Conservation (phyloP, 495 filamentous ascomycete genomes). For the Hypoxylon perforatum region DNA sequence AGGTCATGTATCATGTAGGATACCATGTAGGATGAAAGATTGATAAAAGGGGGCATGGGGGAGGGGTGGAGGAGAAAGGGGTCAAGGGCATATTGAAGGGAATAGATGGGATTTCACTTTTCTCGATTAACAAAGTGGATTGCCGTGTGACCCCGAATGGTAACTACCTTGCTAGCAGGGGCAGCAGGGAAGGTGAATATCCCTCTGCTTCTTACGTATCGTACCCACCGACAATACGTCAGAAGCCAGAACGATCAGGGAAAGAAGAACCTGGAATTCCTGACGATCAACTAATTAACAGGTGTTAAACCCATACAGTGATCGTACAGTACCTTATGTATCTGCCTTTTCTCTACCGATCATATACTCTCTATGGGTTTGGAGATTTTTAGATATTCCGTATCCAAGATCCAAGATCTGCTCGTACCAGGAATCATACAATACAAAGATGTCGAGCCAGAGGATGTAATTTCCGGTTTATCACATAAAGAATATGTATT, state of each 20-base stretch:
- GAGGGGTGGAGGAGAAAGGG: background rate
- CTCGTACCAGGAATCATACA: too few relatives aligned
- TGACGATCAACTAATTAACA: conserved; percentile 28
- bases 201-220: conserved; percentile 17
- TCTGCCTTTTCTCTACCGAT: background rate
- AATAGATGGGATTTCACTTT: conserved; percentile 47
- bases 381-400: too few relatives aligned
- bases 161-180: too few relatives aligned
- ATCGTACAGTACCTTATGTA: background rate
- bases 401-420: too few relatives aligned
- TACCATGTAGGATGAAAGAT: background rate
- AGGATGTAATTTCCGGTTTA: too few relatives aligned
- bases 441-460: too few relatives aligned
- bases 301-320: background rate
- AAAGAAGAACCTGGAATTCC: conserved; percentile 20
- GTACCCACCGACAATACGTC: conserved; percentile 26
- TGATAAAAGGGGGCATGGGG: conserved; percentile 26
- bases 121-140: conserved; percentile 45
- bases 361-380: too few relatives aligned
- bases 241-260: conserved; percentile 25
- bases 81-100: conserved; percentile 36
- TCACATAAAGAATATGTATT: background rate
- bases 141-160: conserved; percentile 39
- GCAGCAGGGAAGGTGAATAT: conserved; percentile 17
- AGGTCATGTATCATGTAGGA: background rate